A percentile compares a stretch with the other conserved stretches of the same genome.
These are phyloP conservation scores for Coprinopsis sp. DNA, from an alignment of 768 basidiomycete species.

Conservation along the genomic window DNA sequence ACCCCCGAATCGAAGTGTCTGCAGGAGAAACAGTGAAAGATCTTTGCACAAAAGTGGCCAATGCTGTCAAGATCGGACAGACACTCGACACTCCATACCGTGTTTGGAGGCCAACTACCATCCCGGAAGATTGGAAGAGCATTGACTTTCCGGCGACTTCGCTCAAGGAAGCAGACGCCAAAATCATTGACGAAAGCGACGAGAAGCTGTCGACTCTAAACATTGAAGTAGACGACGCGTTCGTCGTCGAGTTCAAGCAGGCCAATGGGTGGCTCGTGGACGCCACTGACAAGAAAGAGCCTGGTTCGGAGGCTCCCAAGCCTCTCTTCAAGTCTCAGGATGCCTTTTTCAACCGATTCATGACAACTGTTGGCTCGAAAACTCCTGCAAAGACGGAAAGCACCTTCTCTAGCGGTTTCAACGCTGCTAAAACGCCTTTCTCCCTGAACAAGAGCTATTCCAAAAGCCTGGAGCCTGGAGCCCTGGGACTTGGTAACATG, in stretches of 20 bases:
- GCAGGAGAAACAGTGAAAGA: constrained; percentile 43
- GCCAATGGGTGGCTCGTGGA: constrained; percentile 58
- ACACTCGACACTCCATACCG: constrained; percentile 40
- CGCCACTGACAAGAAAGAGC: constrained; percentile 15
- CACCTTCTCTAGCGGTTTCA: constrained; percentile 16
- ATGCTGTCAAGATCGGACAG: constrained; percentile 27
- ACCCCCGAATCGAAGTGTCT: constrained; percentile 43
- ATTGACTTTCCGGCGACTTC: constrained; percentile 30
- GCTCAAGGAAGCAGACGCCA: constrained; percentile 27
- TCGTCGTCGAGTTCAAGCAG: constrained; percentile 72
- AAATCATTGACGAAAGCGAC: constrained; percentile 41
- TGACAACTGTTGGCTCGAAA: constrained; percentile 13
- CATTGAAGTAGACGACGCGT: constrained; percentile 58
- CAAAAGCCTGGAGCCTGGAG: constrained; percentile 59
- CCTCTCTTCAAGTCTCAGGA: constrained; percentile 52
- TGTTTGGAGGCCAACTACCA: constrained; percentile 56
- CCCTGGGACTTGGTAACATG: constrained; percentile 87
- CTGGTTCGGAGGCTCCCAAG: constrained; percentile 27
- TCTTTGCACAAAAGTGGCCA: constrained; percentile 38
- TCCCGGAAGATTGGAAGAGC: constrained; percentile 32
- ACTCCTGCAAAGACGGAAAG: constrained; percentile 16
- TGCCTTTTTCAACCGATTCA: constrained; percentile 53
- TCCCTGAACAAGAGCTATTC: constrained; percentile 21
- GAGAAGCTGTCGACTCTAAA: constrained; percentile 54
- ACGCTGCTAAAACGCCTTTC: constrained; percentile 27